These are phyloP conservation scores for Kodamaea restingae DNA, from an alignment of 805 yeast species.

Conservation along the genomic window DNA sequence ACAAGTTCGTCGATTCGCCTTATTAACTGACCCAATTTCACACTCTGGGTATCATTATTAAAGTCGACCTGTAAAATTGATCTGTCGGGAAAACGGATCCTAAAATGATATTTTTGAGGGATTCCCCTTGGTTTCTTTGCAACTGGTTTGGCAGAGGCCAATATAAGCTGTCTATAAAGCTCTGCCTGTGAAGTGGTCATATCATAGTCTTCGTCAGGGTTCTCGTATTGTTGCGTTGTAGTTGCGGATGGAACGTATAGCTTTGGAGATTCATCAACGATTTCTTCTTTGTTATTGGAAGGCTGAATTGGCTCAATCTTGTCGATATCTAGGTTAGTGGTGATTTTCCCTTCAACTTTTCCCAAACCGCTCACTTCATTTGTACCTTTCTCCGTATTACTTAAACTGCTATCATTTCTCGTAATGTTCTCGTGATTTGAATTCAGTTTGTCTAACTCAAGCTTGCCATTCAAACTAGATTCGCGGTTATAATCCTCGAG, in stretches of 20 bases:
- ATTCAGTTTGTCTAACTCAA: no score
- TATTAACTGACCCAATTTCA: constrained; percentile 34
- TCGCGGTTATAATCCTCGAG: no score
- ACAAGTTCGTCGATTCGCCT: constrained; percentile 34
- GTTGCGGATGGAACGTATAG: constrained; percentile 18
- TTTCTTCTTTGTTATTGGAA: no score
- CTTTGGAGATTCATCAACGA: constrained; percentile 14
- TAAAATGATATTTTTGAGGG: constrained; percentile 28
- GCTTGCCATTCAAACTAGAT: no score
- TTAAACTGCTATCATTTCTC: no score
- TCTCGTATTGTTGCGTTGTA: constrained; percentile 28
- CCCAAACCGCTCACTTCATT: no score
- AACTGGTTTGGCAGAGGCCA: constrained; percentile 20
- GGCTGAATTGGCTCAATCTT: no score
- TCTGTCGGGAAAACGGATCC: constrained; percentile 39
- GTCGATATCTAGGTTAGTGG: no score
- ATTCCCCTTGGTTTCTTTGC: constrained; percentile 11
- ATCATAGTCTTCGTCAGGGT: constrained; percentile 41
- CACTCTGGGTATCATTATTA: constrained; percentile 16
- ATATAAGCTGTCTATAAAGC: constrained; percentile 32
- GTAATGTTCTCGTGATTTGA: no score
- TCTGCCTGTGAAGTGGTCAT: constrained; percentile 37
- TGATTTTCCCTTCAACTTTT: no score
- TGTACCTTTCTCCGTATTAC: no score
- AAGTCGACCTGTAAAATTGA: constrained; percentile 33